Evolutionary conservation across 768 basidiomycete genomes (phyloP), one percentile per base, ranked within the genome.

Genomic region (Lyophyllum atratum): DNA sequence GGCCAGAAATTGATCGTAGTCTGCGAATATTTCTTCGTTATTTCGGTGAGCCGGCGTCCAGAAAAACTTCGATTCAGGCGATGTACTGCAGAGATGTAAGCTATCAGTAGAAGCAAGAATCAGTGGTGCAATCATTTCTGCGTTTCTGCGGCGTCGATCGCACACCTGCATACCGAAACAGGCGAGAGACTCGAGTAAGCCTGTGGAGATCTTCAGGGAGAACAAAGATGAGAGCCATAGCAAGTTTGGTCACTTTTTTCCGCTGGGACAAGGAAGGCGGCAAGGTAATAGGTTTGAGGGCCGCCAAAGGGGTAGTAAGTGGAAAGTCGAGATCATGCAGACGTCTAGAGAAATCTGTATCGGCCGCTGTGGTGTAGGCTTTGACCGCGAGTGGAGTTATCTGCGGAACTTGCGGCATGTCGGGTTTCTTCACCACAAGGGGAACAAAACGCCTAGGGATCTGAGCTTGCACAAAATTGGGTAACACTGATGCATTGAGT

Each of bases 1-100:
- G 89, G 87, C 90, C 90, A 92, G 65, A 87, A 74, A 60, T 91
- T 84, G 1, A 78, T 82, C 70, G 78, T 84, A 17, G 74, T 76
- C 21, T 56, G 69, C 15, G 80, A 68, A 61, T 81, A 71, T 11
- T 68, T 66, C 44, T 70, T 56, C 47, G 82, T 58, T 7, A 84
- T 50, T 0, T 59, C 33, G 17, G 72, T 70, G 42, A 85, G 70
- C 44, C 87, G 80, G 24, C 58, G 61, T 8, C 90, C 90, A 22
- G 74, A 43, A 63, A 81, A 89, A 15, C 74, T 55, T 22, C 69
- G 73, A 15, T 49, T 59, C 9, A 92, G 75, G 33, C 80, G 78
- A 51, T 77, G 69, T 12, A 66, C 64, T 0, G 89, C 88, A 11
- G 88, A 85, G 4, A 88, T 74, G 69, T 87, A 86, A 6, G 83